Evolutionary conservation across 129 eudicot species (phyloP), one percentile per base, ranked within the genome.

Genomic region (Helichrysum umbraculigerum): DNA sequence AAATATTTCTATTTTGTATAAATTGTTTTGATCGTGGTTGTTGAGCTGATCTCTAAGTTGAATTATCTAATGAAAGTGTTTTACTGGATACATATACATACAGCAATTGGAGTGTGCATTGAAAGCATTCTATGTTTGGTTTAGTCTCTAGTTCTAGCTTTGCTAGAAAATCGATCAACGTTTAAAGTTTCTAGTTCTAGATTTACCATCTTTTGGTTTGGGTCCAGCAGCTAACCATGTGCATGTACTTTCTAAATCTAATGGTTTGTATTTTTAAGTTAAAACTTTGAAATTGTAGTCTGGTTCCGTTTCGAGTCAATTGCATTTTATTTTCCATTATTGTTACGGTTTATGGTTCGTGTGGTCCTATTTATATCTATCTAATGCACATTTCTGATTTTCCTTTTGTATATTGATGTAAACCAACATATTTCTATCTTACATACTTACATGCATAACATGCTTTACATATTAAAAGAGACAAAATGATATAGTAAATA

Each of bases 11-110:
- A 29, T 20, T 50, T 47, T 5, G 6, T 62, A 62, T 61, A 39
- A 17, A 30, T 15, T 25, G 80, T 67, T 61, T n/a, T 30, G 56
- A 17, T 67, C 37, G 68, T 30, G 22, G 81, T 76, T 76, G 15
- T 77, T 67, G n/a, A 29, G 64, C 64, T 75, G 64, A 20, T 47
- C 32, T 16, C 0, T 15, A 14, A 32, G 67, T 56, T 34, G n/a
- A 47, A 47, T 47, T 47, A 47, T 47, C 52, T 47, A 65, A 32
- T 47, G 72, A 33, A 76, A 47, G 44, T 16, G 4, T 14, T 47
- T 47, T 47, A 47, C 54, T 47, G 6, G n/a, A 0, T 47, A 12
- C 1, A 25, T 25, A 25, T 25, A 25, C 28, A 25, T 25, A 25
- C 28, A 0, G 28, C 1, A 25, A 25, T 25, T 25, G 28, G 28